A percentile compares a stretch with the other conserved stretches of the same genome.
Evolutionary conservation across 2,329 filamentous ascomycete species (phyloP).

Genomic region (Aspergillus cejpii): DNA sequence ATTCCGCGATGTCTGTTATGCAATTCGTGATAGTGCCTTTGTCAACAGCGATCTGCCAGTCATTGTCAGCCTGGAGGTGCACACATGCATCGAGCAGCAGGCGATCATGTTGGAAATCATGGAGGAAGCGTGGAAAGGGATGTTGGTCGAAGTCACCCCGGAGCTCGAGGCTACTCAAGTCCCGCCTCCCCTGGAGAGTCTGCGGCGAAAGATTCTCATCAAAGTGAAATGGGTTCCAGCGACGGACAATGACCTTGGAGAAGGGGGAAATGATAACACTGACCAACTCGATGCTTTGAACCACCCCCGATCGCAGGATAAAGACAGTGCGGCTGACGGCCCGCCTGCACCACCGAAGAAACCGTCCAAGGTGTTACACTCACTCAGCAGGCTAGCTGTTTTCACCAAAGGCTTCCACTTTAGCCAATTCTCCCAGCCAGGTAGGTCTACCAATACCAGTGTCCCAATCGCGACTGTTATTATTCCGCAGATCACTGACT

Average conservation of each 20-base stretch:
- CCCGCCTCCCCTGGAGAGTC: slow-evolving; percentile 63
- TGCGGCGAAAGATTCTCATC: slow-evolving; percentile 73
- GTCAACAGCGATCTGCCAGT: slow-evolving; percentile 67
- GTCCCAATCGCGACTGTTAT: background rate
- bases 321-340: background rate
- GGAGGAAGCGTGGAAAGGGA: slow-evolving; percentile 73
- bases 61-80: slow-evolving; percentile 88
- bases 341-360: slow-evolving; percentile 39
- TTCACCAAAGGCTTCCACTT: slow-evolving; percentile 86
- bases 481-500: background rate
- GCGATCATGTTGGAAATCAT: slow-evolving; percentile 91
- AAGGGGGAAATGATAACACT: slow-evolving; percentile 12
- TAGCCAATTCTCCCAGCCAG: slow-evolving; percentile 60
- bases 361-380: slow-evolving; percentile 60
- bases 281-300: slow-evolving; percentile 11
- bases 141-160: slow-evolving; percentile 60
- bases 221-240: slow-evolving; percentile 65
- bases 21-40: slow-evolving; percentile 74
- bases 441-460: slow-evolving; percentile 39
- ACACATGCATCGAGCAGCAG: slow-evolving; percentile 75
- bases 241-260: slow-evolving; percentile 30
- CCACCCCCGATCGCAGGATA: background rate
- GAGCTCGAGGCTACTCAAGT: slow-evolving; percentile 49
- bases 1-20: slow-evolving; percentile 78
- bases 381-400: slow-evolving; percentile 67